Evolutionary conservation across 805 yeast species (phyloP), one percentile per base, ranked within the genome.

Genomic region (Wickerhamiella shivajii): DNA sequence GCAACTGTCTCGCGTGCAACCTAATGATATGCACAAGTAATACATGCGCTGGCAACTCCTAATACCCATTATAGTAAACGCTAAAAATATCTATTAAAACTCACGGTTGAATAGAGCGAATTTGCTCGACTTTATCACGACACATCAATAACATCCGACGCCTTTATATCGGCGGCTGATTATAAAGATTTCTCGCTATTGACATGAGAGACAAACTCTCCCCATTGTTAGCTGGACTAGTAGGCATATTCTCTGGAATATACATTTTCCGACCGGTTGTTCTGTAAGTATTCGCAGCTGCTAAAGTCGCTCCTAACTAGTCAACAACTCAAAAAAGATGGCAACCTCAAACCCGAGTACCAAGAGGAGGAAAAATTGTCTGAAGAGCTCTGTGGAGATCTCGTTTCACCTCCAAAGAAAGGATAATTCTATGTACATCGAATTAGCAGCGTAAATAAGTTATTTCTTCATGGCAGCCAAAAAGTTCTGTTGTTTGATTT

Each of bases 401-500:
- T 46, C 9, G 30, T 20, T 20, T 20, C 8, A 9, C 23, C 23
- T 20, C 23, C 8, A 20, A 9, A 20, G 10, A 20, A 20, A 9
- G n/a, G 9, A 27, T 15, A 27, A n/a, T 7, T 27, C 12, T 27
- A 27, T 27, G 29, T 27, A 27, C 29, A 28, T 8, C 14, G 8
- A 28, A 12, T 8, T 6, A 17, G 8, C 21, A 28, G 6, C 6
- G 11, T 17, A 16, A 9, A 5, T 15, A 20, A 10, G 17, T 35
- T 20, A 33, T 36, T 48, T 50, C 67, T 71, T 67, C 45, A 69
- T 69, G 22, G 74, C 34, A 13, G 27, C 61, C 57, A 78, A 58
- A 58, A 84, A 85, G 64, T 85, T 85, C 52, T 71, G 74, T 49
- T 69, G 67, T 57, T 81, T 84, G 51, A 83, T 80, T 44, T 62